Conservation (phyloP, 352 stramenopile genomes). For the Phytopythium mirpurense region DNA sequence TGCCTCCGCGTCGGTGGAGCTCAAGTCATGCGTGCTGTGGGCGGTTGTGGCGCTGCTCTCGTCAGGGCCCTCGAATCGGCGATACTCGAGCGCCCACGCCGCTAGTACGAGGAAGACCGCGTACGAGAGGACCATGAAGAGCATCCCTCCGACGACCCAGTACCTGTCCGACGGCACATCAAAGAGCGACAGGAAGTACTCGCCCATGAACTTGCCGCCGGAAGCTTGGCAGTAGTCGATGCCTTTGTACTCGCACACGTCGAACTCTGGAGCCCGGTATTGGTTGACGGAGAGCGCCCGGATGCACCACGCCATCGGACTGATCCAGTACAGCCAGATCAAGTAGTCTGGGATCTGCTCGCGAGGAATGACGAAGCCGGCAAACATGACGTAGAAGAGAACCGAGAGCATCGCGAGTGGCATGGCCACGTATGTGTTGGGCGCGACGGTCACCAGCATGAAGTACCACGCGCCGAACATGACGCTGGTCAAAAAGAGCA, state of each 20-base stretch:
- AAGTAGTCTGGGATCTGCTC: constrained; percentile 40
- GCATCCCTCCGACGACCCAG: constrained; percentile 29
- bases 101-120: constrained; percentile 28
- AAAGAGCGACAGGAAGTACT: constrained; percentile 32
- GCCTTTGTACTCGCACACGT: constrained; percentile 27
- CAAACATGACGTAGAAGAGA: constrained; percentile 43
- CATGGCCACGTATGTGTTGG: constrained; percentile 36
- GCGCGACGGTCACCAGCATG: constrained; percentile 25
- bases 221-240: constrained; percentile 21
- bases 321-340: constrained; percentile 38
- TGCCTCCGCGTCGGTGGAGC: neutral
- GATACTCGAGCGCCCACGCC: constrained; percentile 24
- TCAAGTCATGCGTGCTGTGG: constrained; percentile 2
- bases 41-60: constrained; percentile 5
- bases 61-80: constrained; percentile 21
- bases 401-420: constrained; percentile 40
- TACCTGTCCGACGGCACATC: constrained; percentile 23
- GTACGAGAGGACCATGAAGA: constrained; percentile 29
- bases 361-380: constrained; percentile 42
- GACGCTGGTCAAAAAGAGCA: constrained; percentile 43
- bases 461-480: constrained; percentile 42
- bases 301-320: constrained; percentile 34
- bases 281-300: constrained; percentile 28
- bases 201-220: constrained; percentile 27
- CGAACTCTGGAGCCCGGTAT: constrained; percentile 25